A percentile compares a stretch with the other conserved stretches of the same genome.
These are phyloP conservation scores for Liquidambar formosana DNA, from an alignment of 164 flowering plant genomes.

Conservation along the genomic window DNA sequence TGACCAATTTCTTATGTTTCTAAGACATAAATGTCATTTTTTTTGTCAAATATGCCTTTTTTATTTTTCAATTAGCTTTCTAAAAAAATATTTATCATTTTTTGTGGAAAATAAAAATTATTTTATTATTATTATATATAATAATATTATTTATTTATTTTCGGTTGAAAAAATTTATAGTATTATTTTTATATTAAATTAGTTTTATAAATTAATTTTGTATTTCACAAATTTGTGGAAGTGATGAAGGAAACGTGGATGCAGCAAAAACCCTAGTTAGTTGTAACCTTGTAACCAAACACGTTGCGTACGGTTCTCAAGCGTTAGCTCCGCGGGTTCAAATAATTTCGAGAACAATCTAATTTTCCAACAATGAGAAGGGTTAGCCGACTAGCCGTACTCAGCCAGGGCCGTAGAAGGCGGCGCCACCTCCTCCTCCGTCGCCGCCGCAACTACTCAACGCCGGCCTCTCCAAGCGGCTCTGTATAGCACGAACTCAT, in stretches of 20 bases:
- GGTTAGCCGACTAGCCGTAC: constrained; percentile 23
- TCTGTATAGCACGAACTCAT: constrained; percentile 15
- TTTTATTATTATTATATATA: too few relatives aligned
- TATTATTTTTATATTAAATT: too few relatives aligned
- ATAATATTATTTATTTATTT: too few relatives aligned
- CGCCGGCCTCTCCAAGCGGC: constrained; percentile 25
- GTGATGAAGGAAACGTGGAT: constrained; percentile 2
- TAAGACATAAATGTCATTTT: too few relatives aligned
- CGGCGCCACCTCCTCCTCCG: constrained; percentile 13
- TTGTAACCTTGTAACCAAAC: constrained; percentile 1
- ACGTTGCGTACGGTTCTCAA: neutral
- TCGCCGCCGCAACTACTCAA: constrained; percentile 1
- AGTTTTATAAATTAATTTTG: too few relatives aligned
- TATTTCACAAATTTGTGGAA: too few relatives aligned
- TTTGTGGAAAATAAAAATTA: too few relatives aligned
- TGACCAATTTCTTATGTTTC: too few relatives aligned
- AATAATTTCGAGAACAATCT: neutral
- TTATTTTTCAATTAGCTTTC: too few relatives aligned
- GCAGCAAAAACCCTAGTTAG: neutral
- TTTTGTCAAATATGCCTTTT: too few relatives aligned
- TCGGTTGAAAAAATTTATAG: too few relatives aligned
- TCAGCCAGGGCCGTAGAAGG: constrained; percentile 28
- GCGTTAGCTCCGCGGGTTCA: neutral
- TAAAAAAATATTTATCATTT: too few relatives aligned
- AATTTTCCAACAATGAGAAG: constrained; percentile 28